A percentile compares a stretch with the other conserved stretches of the same genome.
Conservation (phyloP, 169 alveolate genomes). For the Plasmodium cynomolgi region DNA sequence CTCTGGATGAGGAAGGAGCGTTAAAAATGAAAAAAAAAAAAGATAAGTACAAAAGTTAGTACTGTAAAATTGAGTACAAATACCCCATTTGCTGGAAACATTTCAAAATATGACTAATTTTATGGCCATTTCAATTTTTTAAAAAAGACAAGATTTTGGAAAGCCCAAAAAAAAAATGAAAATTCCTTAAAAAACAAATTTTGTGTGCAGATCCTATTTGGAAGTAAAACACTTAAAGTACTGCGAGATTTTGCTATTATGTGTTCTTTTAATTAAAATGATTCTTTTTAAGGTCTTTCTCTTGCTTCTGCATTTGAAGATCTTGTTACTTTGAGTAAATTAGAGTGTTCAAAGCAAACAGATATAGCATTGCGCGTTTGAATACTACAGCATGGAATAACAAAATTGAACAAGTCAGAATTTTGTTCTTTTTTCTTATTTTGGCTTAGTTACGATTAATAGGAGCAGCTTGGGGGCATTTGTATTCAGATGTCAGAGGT, state of each 20-base stretch:
- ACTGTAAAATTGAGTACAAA: too few relatives aligned
- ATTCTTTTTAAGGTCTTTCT: slow-evolving; percentile 24
- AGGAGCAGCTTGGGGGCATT: slow-evolving; percentile 94
- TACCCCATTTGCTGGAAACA: too few relatives aligned
- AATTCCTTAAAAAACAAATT: too few relatives aligned
- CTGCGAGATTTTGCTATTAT: not conserved
- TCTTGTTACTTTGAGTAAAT: too few relatives aligned
- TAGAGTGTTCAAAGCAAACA: slow-evolving; percentile 95
- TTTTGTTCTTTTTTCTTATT: slow-evolving; percentile 46
- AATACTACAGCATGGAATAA: slow-evolving; percentile 87
- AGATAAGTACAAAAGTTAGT: too few relatives aligned
- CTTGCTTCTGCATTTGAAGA: too few relatives aligned
- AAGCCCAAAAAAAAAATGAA: too few relatives aligned
- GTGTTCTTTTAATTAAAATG: not conserved
- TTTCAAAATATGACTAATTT: too few relatives aligned
- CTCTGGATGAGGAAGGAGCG: too few relatives aligned
- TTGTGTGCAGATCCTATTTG: not conserved
- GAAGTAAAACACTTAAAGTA: not conserved
- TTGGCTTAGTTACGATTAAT: slow-evolving; percentile 88
- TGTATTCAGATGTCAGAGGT: slow-evolving; percentile 93
- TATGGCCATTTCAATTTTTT: too few relatives aligned
- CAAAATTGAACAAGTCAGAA: slow-evolving; percentile 79
- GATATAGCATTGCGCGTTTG: slow-evolving; percentile 76
- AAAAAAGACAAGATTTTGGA: too few relatives aligned
- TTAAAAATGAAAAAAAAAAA: too few relatives aligned